Conservation (phyloP, 140 eudicot species). For the Flaveria floridana region DNA sequence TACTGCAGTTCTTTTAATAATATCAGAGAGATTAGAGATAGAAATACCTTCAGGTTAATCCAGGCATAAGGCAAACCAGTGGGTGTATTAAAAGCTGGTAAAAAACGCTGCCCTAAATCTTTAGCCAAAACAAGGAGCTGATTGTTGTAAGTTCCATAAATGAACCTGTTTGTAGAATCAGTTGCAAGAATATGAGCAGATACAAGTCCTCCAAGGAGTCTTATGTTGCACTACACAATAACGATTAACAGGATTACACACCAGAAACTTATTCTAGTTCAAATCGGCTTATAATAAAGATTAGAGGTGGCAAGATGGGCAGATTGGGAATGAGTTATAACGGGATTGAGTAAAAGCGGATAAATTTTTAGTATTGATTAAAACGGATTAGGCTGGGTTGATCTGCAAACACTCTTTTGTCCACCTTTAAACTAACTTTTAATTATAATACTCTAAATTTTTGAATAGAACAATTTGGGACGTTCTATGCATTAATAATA, state of each 20-base stretch:
- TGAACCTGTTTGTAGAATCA: constrained; percentile 95
- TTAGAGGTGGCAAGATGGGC: constrained; percentile 11
- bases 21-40: background rate
- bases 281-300: constrained; percentile 10
- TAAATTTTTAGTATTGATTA: background rate
- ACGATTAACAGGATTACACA: constrained; percentile 37
- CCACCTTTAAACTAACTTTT: background rate
- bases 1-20: background rate
- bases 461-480: background rate
- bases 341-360: background rate
- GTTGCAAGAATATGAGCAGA: constrained; percentile 99
- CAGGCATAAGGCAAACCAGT: constrained; percentile 97
- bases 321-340: background rate
- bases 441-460: background rate
- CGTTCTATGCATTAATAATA: background rate
- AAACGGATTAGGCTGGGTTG: background rate
- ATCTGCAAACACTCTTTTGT: background rate
- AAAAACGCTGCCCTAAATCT: constrained; percentile 81
- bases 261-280: constrained; percentile 32
- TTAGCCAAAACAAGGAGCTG: constrained; percentile 83
- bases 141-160: constrained; percentile 65
- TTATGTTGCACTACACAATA: constrained; percentile 97
- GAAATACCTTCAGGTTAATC: constrained; percentile 89
- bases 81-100: constrained; percentile 88
- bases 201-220: constrained; percentile 99